A percentile compares a stretch with the other conserved stretches of the same genome.
Conservation (phyloP, 495 filamentous ascomycete genomes). For the Cairneyella variabilis region DNA sequence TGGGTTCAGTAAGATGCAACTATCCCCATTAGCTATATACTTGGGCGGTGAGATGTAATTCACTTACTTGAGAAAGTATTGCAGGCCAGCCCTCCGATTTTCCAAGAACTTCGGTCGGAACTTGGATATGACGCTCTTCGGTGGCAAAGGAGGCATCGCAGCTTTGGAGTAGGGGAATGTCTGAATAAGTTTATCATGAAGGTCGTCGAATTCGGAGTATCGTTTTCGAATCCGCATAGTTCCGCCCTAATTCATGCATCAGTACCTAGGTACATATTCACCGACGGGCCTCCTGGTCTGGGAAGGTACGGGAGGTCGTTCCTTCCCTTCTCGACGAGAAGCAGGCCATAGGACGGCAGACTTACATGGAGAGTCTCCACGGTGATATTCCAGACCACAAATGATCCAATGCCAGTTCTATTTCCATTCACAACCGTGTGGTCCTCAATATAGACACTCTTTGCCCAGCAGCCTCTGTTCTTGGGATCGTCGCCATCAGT, state of each 20-base stretch:
- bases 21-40: constrained; percentile 19
- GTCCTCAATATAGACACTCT: constrained; percentile 48
- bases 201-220: constrained; percentile 56
- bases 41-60: neutral
- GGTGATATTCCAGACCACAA: constrained; percentile 52
- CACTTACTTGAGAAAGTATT: constrained; percentile 54
- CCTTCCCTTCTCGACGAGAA: neutral
- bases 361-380: constrained; percentile 40
- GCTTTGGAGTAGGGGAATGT: constrained; percentile 53
- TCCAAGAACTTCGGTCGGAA: constrained; percentile 50
- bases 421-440: constrained; percentile 48
- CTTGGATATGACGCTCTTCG: constrained; percentile 50
- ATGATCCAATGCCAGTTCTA: constrained; percentile 47
- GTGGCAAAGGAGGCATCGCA: constrained; percentile 51
- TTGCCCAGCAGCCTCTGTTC: constrained; percentile 53
- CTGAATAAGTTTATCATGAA: constrained; percentile 42
- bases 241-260: constrained; percentile 36
- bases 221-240: constrained; percentile 53
- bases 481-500: constrained; percentile 35
- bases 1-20: constrained; percentile 53
- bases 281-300: no score
- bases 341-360: no score
- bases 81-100: constrained; percentile 46
- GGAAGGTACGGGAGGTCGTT: no score
- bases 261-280: no score